Evolutionary conservation across 768 basidiomycete genomes (phyloP), one percentile per base, ranked within the genome.

Genomic region (Leucosporidium creatinivorum): DNA sequence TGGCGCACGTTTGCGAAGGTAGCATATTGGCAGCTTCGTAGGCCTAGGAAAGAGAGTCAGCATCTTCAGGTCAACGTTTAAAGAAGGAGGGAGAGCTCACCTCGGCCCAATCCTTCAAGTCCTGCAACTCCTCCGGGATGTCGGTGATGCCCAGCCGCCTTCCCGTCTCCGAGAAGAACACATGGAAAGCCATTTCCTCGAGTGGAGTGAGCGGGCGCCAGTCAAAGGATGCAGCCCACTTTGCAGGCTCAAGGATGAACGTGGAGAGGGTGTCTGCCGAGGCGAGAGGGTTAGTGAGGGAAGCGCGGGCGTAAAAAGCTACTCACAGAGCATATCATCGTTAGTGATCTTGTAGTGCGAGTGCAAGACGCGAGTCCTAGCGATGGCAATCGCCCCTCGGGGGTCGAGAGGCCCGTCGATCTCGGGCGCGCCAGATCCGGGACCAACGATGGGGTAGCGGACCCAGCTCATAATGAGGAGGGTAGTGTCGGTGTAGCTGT

Each of bases 131-230:
- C 2, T 77, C 77, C 2, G 83, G 84, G 50, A 84, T 82, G 69
- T 81, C 79, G 55, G 76, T 69, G 58, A 84, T 84, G 9, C 78
- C 76, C 83, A 84, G 83, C 58, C 79, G 75, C 50, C 73, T 72
- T 6, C 83, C 83, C 19, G 84, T 78, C 68, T 83, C 82, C 1
- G 56, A 52, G 82, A 83, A 84, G 67, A 70, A 71, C 3, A 74
- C 55, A 23, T 30, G 30, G 18, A 28, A 57, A 12, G 55, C 55
- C 55, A 30, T 28, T 19, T 36, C 31, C 55, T 57, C 55, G 55
- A 57, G 30, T 18, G 55, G 30, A 36, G 55, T 30, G 2, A 57
- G 23, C 1, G 26, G 28, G 17, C 55, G 55, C 55, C 55, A 57
- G 18, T 57, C 55, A 23, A 57, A 57, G 1, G 28, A 31, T 57